Base-by-base conservation (phyloP, 345 rosid species). In the Eucalyptus sp. region DNA sequence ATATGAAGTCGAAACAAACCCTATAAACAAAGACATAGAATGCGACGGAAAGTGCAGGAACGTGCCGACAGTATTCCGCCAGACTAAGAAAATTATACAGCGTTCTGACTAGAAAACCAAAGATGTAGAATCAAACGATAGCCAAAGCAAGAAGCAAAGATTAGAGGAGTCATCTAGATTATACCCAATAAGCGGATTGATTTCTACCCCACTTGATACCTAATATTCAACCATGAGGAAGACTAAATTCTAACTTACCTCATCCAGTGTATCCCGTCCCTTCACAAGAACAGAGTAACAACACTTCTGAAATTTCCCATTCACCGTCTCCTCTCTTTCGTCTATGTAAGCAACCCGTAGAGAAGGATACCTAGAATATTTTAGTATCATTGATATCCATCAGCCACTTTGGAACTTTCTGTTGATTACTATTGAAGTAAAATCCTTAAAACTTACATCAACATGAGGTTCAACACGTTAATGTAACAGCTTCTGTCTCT, bases 281-380 rank as follows among this genome's bases (percentile, higher is more conserved):
- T 98, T 98, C 90, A 98, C 95, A 71, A 98, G 96, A 91, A 98
- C 99, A 58, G 99, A 98, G 91, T 95, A 98, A 90, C 93, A 94
- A 24, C 56, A 81, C 92, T 94, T 98, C 91, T 93, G 94, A 88
- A 92, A 88, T 90, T 43, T 93, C 89, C 94, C 96, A 71, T 94
- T 85, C 87, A 94, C 92, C 4, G 93, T 88, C 88, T 95, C 97
- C 87, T 96, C 98, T 90, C 96, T 94, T 92, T 94, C 96, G 90
- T 97, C 99, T 15, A 98, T 96, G 92, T 94, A 96, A 80, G 99
- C 99, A 91, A 98, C 96, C 88, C 99, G 99, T 76, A 98, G 92
- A 88, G 98, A 96, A 68, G 96, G 98, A 94, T 98, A 93, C 93
- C 99, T 98, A 87, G 51, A 91, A 89, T 88, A 60, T 54, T 60